Evolutionary conservation across 2,329 filamentous ascomycete species (phyloP).

Genomic region (Aspergillus flavus): DNA sequence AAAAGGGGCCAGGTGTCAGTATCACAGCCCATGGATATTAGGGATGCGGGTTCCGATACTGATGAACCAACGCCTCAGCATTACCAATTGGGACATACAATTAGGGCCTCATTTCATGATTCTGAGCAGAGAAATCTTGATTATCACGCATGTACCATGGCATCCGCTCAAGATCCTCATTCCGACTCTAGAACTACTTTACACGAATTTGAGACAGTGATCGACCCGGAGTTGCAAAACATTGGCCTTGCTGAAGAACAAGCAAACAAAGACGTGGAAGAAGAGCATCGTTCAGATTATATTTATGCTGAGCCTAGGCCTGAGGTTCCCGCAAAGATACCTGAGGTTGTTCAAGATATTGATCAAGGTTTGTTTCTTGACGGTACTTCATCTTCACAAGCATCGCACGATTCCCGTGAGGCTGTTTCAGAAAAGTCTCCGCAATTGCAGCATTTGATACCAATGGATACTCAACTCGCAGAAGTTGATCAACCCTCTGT

Average conservation of each 20-base stretch:
- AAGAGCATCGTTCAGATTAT: neutral
- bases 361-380: slow-evolving; percentile 17
- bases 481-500: neutral
- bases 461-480: slow-evolving; percentile 27
- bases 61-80: neutral
- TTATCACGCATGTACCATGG: neutral
- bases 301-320: neutral
- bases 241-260: neutral
- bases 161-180: neutral
- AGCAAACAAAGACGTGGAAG: neutral
- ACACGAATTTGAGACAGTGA: neutral
- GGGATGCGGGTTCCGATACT: neutral
- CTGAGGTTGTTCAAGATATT: slow-evolving; percentile 1
- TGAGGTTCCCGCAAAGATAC: neutral
- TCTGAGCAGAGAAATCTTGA: neutral
- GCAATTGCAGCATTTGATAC: slow-evolving; percentile 20
- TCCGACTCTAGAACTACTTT: neutral
- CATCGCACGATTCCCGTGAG: neutral
- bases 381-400: slow-evolving; percentile 15
- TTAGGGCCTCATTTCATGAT: neutral
- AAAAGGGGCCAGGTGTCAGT: neutral
- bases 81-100: neutral
- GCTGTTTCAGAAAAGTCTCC: neutral
- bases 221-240: slow-evolving; percentile 10
- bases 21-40: neutral